Evolutionary conservation across 148 eudicot genomes (phyloP).

Genomic region (Fagopyrum esculentum): DNA sequence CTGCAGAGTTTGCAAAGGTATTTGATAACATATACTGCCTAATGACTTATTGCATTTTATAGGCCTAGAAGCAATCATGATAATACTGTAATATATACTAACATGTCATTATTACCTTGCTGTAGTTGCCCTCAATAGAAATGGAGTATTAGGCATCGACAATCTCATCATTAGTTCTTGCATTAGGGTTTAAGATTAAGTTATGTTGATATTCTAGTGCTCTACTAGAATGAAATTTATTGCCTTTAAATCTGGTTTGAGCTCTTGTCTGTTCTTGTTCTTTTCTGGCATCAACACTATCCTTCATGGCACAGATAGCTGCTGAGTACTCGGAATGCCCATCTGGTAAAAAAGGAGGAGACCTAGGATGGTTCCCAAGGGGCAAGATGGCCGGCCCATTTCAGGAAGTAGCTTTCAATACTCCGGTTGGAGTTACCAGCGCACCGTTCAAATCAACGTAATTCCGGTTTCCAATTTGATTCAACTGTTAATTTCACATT

Average conservation of each 20-base stretch:
- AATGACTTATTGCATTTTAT: not conserved
- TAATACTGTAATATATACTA: not conserved
- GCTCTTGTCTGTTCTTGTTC: not conserved
- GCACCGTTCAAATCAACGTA: constrained; percentile 95
- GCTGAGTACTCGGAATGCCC: constrained; percentile 96
- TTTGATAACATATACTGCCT: not conserved
- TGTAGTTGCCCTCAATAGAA: not conserved
- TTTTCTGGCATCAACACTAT: not conserved
- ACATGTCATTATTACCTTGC: not conserved
- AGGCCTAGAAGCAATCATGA: not conserved
- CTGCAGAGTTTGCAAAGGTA: constrained; percentile 98
- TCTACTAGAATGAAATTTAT: not conserved
- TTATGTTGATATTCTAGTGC: not conserved
- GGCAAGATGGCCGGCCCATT: constrained; percentile 99
- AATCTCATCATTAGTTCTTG: not conserved
- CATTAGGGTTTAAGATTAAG: not conserved
- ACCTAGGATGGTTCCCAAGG: constrained; percentile 96
- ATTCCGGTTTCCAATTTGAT: not conserved
- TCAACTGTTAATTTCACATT: not conserved
- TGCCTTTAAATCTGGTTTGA: not conserved
- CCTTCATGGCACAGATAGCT: constrained; percentile 54
- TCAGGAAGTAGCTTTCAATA: constrained; percentile 96
- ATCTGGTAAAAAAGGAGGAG: constrained; percentile 97
- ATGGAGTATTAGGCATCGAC: not conserved
- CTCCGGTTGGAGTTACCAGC: constrained; percentile 85